These are phyloP conservation scores for Populus hybrid DNA, from an alignment of 441 rosid species.

Conservation along the genomic window DNA sequence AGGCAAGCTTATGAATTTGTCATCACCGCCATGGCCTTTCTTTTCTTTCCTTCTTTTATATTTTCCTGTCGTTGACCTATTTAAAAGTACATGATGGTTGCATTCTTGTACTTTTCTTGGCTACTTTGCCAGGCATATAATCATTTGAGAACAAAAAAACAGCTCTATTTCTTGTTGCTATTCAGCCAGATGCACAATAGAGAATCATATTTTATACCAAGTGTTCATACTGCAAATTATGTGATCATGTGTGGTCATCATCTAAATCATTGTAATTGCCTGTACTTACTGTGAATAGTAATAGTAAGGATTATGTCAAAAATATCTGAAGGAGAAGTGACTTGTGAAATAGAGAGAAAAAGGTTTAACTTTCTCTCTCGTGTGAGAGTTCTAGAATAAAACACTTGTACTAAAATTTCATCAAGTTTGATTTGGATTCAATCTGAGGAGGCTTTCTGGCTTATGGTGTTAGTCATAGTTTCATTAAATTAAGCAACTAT, in stretches of 20 bases:
- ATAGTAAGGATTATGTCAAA: not conserved
- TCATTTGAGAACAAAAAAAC: not conserved
- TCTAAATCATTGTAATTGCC: not conserved
- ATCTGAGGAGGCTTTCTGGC: not conserved
- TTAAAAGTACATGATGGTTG: not conserved
- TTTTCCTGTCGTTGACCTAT: constrained; percentile 6
- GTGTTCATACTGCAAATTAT: not conserved
- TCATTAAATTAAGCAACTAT: not conserved
- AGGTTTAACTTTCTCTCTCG: not conserved
- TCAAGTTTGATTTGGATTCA: not conserved
- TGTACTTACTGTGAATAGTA: not conserved
- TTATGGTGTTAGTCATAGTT: not conserved
- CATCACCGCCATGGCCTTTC: not conserved
- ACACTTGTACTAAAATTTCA: not conserved
- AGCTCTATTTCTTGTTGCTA: constrained; percentile 1
- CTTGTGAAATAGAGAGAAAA: not conserved
- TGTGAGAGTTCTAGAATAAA: not conserved
- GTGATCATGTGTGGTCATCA: not conserved
- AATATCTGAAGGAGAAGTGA: constrained; percentile 8
- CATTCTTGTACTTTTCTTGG: not conserved
- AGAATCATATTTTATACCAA: not conserved
- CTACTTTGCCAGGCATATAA: not conserved
- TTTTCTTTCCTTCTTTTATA: constrained; percentile 1
- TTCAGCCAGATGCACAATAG: not conserved
- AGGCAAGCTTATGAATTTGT: constrained; percentile 41